These are phyloP conservation scores for Adiantum capillusveneris DNA, from an alignment of 75 land plant genomes.

Conservation along the genomic window DNA sequence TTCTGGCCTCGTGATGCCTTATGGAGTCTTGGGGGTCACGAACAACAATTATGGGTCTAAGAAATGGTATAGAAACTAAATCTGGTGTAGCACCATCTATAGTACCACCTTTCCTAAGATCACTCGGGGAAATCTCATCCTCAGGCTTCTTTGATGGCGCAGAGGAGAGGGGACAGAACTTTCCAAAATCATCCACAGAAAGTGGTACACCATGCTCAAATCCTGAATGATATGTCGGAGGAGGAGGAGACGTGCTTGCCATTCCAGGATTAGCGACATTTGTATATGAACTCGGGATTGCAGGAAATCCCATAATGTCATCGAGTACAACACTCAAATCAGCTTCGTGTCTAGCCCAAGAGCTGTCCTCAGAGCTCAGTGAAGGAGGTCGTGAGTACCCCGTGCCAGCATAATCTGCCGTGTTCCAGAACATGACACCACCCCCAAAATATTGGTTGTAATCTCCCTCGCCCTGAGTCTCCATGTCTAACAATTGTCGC, in stretches of 20 bases:
- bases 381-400: slow-evolving; percentile 91
- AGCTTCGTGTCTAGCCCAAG: slow-evolving; percentile 95
- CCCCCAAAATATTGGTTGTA: slow-evolving; percentile 93
- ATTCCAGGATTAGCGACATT: neutral
- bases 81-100: slow-evolving; percentile 52
- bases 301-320: slow-evolving; percentile 75
- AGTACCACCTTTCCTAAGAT: slow-evolving; percentile 26
- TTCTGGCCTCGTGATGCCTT: slow-evolving; percentile 49
- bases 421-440: slow-evolving; percentile 96
- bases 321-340: slow-evolving; percentile 77
- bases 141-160: slow-evolving; percentile 28
- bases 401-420: slow-evolving; percentile 69
- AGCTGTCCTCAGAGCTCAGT: slow-evolving; percentile 94
- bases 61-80: slow-evolving; percentile 45
- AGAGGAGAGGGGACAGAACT: slow-evolving; percentile 33
- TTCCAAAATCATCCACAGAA: slow-evolving; percentile 39
- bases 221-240: slow-evolving; percentile 55
- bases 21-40: slow-evolving; percentile 43
- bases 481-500: slow-evolving; percentile 13
- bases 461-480: slow-evolving; percentile 33
- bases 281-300: slow-evolving; percentile 1
- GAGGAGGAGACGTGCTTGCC: slow-evolving; percentile 44
- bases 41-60: slow-evolving; percentile 79
- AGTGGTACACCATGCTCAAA: slow-evolving; percentile 55
- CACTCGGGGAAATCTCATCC: slow-evolving; percentile 32